Conservation (phyloP, 2,329 filamentous ascomycete species). For the Xylaria sp. region DNA sequence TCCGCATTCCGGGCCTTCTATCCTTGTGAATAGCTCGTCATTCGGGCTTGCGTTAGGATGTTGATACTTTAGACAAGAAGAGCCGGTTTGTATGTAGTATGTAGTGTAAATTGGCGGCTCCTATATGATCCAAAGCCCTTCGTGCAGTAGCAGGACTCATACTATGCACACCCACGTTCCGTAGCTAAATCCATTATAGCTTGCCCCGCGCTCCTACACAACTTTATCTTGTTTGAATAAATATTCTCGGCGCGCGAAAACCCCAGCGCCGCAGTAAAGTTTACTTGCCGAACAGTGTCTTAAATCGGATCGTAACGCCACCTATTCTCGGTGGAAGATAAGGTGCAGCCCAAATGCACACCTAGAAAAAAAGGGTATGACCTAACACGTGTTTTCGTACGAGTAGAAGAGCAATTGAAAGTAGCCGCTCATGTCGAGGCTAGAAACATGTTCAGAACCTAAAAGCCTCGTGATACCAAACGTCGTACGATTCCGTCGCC, state of each 20-base stretch:
- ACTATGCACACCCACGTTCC: too few relatives aligned
- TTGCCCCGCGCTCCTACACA: background rate
- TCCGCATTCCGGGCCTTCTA: too few relatives aligned
- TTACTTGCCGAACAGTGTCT: background rate
- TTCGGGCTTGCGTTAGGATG: too few relatives aligned
- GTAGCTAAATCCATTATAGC: too few relatives aligned
- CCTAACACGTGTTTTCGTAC: background rate
- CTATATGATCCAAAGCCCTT: too few relatives aligned
- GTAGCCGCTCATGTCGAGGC: background rate
- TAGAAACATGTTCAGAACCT: constrained; percentile 9
- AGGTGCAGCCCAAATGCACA: background rate
- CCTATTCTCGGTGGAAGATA: background rate
- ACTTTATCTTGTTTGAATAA: background rate
- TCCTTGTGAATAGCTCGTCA: too few relatives aligned
- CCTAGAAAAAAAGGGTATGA: background rate
- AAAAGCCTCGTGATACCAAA: constrained; percentile 31
- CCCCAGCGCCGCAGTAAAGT: background rate
- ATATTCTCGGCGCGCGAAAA: background rate
- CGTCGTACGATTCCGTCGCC: constrained; percentile 27
- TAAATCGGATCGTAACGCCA: background rate
- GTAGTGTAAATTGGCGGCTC: too few relatives aligned
- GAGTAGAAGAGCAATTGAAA: background rate
- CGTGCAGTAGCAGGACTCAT: too few relatives aligned
- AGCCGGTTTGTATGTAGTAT: too few relatives aligned
- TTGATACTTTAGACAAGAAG: too few relatives aligned